Evolutionary conservation across 2,329 filamentous ascomycete species (phyloP).

Genomic region (Verticillium nonalfalfae): DNA sequence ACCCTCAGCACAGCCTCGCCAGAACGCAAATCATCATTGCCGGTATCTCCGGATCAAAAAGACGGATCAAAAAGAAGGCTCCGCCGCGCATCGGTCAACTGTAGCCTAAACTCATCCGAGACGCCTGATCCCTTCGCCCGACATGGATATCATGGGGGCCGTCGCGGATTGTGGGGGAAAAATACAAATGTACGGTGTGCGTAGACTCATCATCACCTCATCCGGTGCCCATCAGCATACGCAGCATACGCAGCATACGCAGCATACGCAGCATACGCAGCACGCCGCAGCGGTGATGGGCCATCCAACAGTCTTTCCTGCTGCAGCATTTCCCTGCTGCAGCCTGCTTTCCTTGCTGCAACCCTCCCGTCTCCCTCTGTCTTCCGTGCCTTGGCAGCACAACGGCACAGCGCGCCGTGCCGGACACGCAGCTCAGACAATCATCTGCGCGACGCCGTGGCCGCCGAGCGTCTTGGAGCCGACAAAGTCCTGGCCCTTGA

Average conservation of each 20-base stretch:
- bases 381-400: neutral
- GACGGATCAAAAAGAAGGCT: neutral
- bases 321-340: neutral
- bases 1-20: neutral
- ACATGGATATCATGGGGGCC: neutral
- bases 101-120: neutral
- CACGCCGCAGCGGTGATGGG: neutral
- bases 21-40: neutral
- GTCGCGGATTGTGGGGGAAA: neutral
- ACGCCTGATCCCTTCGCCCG: neutral
- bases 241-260: too few relatives aligned
- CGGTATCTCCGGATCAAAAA: too few relatives aligned
- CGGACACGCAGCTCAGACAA: conserved; percentile 55
- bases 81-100: neutral
- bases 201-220: neutral
- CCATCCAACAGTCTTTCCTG: neutral
- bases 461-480: conserved; percentile 96
- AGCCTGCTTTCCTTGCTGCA: neutral
- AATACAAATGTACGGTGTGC: neutral
- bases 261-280: too few relatives aligned
- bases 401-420: too few relatives aligned
- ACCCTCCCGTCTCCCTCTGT: neutral
- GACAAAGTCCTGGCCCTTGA: conserved; percentile 81
- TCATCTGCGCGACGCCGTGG: conserved; percentile 94
- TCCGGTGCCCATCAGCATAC: neutral